These are phyloP conservation scores for Mycena maculata DNA, from an alignment of 768 basidiomycete species.

Conservation along the genomic window DNA sequence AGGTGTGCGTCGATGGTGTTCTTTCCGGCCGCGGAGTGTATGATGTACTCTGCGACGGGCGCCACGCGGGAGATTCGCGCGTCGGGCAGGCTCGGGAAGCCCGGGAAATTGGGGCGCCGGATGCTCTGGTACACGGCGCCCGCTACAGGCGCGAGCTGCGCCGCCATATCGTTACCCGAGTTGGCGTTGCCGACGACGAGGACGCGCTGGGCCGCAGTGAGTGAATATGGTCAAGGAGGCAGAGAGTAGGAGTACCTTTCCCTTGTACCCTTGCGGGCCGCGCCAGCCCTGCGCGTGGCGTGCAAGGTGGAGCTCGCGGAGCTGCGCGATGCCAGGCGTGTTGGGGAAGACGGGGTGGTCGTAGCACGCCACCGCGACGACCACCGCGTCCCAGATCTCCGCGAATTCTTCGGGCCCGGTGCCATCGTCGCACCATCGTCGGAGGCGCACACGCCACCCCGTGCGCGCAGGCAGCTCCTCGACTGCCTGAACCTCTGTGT, in stretches of 20 bases:
- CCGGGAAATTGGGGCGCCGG: constrained; percentile 42
- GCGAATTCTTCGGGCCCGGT: constrained; percentile 39
- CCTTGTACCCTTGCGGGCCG: constrained; percentile 51
- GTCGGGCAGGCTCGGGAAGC: constrained; percentile 47
- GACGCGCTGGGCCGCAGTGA: constrained; percentile 21
- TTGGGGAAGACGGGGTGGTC: constrained; percentile 59
- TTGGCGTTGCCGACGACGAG: constrained; percentile 50
- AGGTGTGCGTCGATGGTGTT: constrained; percentile 35
- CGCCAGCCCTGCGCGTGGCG: constrained; percentile 58
- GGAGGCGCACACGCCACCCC: constrained; percentile 55
- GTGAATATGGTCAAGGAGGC: neutral
- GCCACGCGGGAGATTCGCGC: constrained; percentile 43
- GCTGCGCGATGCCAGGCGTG: constrained; percentile 51
- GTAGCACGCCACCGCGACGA: constrained; percentile 59
- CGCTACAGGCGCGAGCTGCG: constrained; percentile 43
- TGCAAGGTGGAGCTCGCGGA: constrained; percentile 44
- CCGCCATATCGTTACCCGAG: constrained; percentile 49
- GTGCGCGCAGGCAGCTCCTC: constrained; percentile 46
- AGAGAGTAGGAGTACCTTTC: constrained; percentile 38
- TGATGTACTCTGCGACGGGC: constrained; percentile 39
- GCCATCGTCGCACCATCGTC: constrained; percentile 46
- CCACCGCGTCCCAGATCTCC: constrained; percentile 62
- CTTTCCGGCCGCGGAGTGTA: neutral
- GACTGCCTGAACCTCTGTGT: constrained; percentile 53
- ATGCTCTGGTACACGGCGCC: constrained; percentile 38